These are phyloP conservation scores for Microdochium bolleyi DNA, from an alignment of 2,329 filamentous ascomycete species.

Conservation along the genomic window DNA sequence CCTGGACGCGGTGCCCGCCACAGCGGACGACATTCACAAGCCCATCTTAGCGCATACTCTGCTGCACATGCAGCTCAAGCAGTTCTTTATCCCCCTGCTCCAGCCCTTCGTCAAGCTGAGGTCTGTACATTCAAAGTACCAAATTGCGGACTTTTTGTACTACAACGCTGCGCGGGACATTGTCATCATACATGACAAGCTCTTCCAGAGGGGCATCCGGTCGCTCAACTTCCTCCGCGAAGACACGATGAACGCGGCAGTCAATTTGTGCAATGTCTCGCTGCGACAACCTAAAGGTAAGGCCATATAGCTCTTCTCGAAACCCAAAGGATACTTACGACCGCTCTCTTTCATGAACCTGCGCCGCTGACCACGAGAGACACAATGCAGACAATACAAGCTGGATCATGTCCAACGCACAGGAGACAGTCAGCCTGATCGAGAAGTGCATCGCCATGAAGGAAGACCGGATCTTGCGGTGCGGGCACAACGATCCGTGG, in stretches of 20 bases:
- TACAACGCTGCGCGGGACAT: conserved; percentile 55
- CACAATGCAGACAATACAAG: conserved; percentile 26
- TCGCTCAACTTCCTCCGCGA: conserved; percentile 53
- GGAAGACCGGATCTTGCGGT: conserved; percentile 52
- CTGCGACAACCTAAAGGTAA: conserved; percentile 47
- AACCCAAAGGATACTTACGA: too few species aligned
- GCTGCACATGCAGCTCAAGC: conserved; percentile 51
- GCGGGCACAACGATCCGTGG: conserved; percentile 57
- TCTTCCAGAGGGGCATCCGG: conserved; percentile 50
- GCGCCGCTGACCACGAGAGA: neutral
- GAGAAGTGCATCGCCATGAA: conserved; percentile 54
- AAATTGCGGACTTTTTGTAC: conserved; percentile 56
- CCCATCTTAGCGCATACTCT: conserved; percentile 52
- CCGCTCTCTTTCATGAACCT: neutral
- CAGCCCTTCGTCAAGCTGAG: conserved; percentile 53
- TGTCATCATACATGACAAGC: conserved; percentile 52
- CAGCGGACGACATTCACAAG: conserved; percentile 37
- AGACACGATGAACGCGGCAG: conserved; percentile 50
- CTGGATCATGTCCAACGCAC: conserved; percentile 55
- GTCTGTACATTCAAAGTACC: conserved; percentile 52
- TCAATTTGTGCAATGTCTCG: conserved; percentile 53
- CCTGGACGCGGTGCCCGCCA: conserved; percentile 24
- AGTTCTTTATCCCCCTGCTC: conserved; percentile 55
- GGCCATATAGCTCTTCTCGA: too few species aligned
- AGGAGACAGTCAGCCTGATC: conserved; percentile 52